Conservation (phyloP, 495 filamentous ascomycete genomes). For the Aspergillus ellipticus region DNA sequence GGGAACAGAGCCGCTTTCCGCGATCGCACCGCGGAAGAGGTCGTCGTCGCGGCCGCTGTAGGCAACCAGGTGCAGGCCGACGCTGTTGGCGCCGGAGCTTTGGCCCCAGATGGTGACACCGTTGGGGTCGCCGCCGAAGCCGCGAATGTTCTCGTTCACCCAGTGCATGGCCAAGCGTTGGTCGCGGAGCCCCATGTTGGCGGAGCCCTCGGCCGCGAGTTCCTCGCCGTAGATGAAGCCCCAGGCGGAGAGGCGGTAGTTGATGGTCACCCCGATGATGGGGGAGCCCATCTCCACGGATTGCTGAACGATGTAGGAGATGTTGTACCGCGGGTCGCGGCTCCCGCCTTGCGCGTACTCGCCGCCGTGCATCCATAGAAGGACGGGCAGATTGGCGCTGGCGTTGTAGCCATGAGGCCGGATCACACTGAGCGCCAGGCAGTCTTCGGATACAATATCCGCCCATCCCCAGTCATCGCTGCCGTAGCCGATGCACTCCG, state of each 20-base stretch:
- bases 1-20: slow-evolving; percentile 38
- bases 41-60: slow-evolving; percentile 43
- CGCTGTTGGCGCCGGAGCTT: slow-evolving; percentile 48
- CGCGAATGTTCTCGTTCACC: slow-evolving; percentile 47
- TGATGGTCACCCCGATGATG: slow-evolving; percentile 47
- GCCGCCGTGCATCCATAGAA: slow-evolving; percentile 19
- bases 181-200: slow-evolving; percentile 51
- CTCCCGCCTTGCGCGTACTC: slow-evolving; percentile 20
- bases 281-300: slow-evolving; percentile 41
- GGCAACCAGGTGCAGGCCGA: slow-evolving; percentile 45
- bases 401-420: slow-evolving; percentile 29
- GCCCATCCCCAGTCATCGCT: slow-evolving; percentile 5
- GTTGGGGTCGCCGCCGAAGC: slow-evolving; percentile 25
- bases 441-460: slow-evolving; percentile 36
- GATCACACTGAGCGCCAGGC: slow-evolving; percentile 44
- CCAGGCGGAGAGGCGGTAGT: slow-evolving; percentile 45
- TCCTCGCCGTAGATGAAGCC: slow-evolving; percentile 41
- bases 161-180: slow-evolving; percentile 51
- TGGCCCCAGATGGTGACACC: slow-evolving; percentile 62
- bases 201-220: slow-evolving; percentile 14
- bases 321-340: slow-evolving; percentile 39
- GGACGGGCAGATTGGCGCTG: slow-evolving; percentile 28
- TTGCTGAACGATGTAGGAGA: slow-evolving; percentile 47
- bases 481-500: slow-evolving; percentile 38
- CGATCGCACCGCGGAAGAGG: slow-evolving; percentile 52